Conservation (phyloP, 2,329 filamentous ascomycete genomes). For the Exophiala calicioides region DNA sequence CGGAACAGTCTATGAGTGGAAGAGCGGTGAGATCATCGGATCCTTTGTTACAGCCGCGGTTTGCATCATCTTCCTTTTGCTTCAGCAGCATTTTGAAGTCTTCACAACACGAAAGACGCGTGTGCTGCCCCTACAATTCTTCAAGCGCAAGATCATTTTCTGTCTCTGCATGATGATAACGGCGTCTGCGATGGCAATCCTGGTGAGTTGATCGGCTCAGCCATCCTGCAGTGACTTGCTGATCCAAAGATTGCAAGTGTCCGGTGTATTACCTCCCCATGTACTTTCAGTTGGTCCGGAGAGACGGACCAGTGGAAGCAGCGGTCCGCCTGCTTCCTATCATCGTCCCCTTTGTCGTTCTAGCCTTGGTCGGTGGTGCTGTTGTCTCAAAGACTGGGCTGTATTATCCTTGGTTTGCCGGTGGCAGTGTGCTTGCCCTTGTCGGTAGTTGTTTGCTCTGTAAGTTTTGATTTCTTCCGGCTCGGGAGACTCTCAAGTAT, state of each 20-base stretch:
- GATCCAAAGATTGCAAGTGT: too few species aligned
- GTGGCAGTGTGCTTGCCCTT: constrained; percentile 30
- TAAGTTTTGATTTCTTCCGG: too few species aligned
- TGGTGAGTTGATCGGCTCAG: too few species aligned
- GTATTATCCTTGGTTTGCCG: constrained; percentile 36
- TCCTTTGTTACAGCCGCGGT: constrained; percentile 52
- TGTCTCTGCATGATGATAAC: too few species aligned
- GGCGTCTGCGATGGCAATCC: too few species aligned
- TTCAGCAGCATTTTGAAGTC: constrained; percentile 50
- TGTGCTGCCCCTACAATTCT: constrained; percentile 53
- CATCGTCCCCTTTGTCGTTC: constrained; percentile 31
- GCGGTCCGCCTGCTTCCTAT: constrained; percentile 38
- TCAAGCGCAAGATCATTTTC: constrained; percentile 43
- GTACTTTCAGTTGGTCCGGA: constrained; percentile 55
- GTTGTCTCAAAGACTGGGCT: constrained; percentile 31
- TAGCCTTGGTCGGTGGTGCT: constrained; percentile 28
- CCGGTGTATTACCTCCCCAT: constrained; percentile 57
- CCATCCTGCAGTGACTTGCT: too few species aligned
- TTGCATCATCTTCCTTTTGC: constrained; percentile 47
- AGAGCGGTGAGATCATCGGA: constrained; percentile 46
- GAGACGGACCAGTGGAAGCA: constrained; percentile 38
- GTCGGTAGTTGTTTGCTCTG: constrained; percentile 27
- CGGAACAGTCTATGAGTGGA: constrained; percentile 53
- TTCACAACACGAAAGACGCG: constrained; percentile 48
- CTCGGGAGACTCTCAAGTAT: too few species aligned